Conservation (phyloP, 108 stramenopile genomes). For the Fragilariopsis cylindrus region DNA sequence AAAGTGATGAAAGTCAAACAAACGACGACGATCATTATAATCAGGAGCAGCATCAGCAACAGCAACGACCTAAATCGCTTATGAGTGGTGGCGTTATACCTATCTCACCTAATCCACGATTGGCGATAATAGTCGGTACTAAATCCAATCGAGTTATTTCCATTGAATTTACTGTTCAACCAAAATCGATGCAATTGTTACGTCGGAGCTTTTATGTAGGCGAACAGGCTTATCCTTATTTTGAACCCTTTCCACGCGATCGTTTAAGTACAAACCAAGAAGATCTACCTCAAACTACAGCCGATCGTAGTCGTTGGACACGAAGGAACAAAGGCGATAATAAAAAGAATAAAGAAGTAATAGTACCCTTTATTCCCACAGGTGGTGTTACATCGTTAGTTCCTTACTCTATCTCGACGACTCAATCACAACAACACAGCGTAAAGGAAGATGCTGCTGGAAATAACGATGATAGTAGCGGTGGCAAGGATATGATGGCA, state of each 20-base stretch:
- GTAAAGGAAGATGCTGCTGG: background rate
- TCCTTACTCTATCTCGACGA: constrained; percentile 13
- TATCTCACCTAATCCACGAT: constrained; percentile 22
- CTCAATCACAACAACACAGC: background rate
- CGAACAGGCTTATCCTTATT: constrained; percentile 9
- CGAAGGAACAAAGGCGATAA: constrained; percentile 14
- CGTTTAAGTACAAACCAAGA: constrained; percentile 21
- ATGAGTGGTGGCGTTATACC: constrained; percentile 29
- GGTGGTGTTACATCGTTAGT: constrained; percentile 42
- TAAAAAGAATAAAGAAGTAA: background rate
- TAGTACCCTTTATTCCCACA: constrained; percentile 44
- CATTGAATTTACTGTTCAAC: constrained; percentile 42
- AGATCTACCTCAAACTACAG: constrained; percentile 13
- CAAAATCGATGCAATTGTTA: constrained; percentile 17
- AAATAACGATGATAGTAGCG: background rate
- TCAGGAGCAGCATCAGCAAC: background rate
- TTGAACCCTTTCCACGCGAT: constrained; percentile 36
- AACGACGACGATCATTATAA: background rate
- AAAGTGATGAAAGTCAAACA: background rate
- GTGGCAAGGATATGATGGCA: background rate
- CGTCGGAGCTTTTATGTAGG: constrained; percentile 29
- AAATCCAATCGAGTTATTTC: constrained; percentile 39
- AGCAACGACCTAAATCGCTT: constrained; percentile 4
- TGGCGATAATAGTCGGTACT: constrained; percentile 48
- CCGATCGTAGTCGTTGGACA: constrained; percentile 9